Percentiles rank a stretch among this genome's conserved stretches.
These are phyloP conservation scores for Mitragyna speciosa DNA, from an alignment of 257 asterid genomes.

Conservation along the genomic window DNA sequence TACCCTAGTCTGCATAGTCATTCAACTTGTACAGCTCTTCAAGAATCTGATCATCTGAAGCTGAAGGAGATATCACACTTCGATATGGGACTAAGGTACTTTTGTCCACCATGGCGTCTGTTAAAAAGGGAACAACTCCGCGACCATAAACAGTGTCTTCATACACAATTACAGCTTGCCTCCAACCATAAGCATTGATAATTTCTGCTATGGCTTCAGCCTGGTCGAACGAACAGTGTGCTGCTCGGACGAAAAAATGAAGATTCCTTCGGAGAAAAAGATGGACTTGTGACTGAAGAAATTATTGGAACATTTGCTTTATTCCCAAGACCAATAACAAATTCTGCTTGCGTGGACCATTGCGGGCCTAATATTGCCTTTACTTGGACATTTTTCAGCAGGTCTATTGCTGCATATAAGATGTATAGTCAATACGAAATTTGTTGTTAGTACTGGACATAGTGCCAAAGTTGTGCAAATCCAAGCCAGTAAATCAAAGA, in stretches of 20 bases:
- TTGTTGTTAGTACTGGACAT: too few relatives aligned
- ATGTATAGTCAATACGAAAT: neutral
- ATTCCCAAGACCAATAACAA: slow-evolving; percentile 44
- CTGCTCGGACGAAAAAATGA: slow-evolving; percentile 44
- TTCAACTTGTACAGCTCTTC: slow-evolving; percentile 36
- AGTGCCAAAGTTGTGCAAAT: too few relatives aligned
- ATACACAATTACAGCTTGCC: slow-evolving; percentile 38
- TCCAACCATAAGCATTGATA: slow-evolving; percentile 42
- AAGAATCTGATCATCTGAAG: slow-evolving; percentile 34
- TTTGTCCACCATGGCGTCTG: slow-evolving; percentile 29
- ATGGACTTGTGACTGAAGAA: slow-evolving; percentile 49
- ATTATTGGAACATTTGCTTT: slow-evolving; percentile 45
- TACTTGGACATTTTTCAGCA: slow-evolving; percentile 41
- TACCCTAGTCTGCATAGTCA: slow-evolving; percentile 45
- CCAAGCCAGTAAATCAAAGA: too few relatives aligned
- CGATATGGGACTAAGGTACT: slow-evolving; percentile 24
- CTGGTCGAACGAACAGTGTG: slow-evolving; percentile 43
- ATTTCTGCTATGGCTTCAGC: slow-evolving; percentile 47
- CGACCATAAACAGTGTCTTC: slow-evolving; percentile 39
- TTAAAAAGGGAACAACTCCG: slow-evolving; percentile 39
- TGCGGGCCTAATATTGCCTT: slow-evolving; percentile 55
- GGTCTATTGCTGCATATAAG: slow-evolving; percentile 44
- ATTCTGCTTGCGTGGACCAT: slow-evolving; percentile 40
- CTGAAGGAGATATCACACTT: slow-evolving; percentile 37
- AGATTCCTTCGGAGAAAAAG: slow-evolving; percentile 43